Evolutionary conservation across 1,284 basidiomycete species (phyloP).

Genomic region (Fomitopsis schrenkii): DNA sequence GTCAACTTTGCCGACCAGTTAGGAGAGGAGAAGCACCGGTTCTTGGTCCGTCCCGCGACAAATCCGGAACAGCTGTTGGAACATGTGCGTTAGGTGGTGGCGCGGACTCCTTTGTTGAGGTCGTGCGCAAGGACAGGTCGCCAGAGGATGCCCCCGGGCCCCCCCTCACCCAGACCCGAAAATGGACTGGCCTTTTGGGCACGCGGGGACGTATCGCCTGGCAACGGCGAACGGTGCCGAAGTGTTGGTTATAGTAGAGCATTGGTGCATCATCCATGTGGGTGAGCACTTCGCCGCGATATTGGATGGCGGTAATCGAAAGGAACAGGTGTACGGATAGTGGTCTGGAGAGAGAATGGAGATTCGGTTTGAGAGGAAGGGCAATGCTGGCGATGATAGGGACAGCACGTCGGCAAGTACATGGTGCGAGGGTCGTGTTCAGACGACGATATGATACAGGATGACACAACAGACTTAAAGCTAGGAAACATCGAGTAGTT

Average conservation of each 20-base stretch:
- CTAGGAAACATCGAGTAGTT: too few relatives aligned
- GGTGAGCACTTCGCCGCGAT: background rate
- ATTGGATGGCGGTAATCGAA: background rate
- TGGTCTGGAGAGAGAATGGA: background rate
- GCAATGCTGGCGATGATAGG: background rate
- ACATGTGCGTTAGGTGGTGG: background rate
- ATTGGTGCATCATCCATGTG: background rate
- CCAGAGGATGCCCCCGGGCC: background rate
- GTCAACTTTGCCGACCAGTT: too few relatives aligned
- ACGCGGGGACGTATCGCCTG: background rate
- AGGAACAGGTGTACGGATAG: background rate
- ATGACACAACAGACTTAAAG: too few relatives aligned
- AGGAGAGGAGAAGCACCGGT: too few relatives aligned
- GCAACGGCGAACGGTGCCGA: background rate
- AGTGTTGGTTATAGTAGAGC: background rate
- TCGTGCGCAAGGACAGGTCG: background rate
- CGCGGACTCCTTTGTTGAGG: background rate
- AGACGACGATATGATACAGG: too few relatives aligned
- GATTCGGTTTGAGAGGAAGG: background rate
- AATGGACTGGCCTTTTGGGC: background rate
- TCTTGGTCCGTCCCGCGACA: too few relatives aligned
- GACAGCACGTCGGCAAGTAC: background rate
- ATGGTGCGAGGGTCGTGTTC: too few relatives aligned
- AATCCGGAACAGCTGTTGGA: background rate
- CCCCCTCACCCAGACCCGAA: conserved; percentile 1